Conservation (phyloP, 805 yeast genomes). For the Candida germanica region DNA sequence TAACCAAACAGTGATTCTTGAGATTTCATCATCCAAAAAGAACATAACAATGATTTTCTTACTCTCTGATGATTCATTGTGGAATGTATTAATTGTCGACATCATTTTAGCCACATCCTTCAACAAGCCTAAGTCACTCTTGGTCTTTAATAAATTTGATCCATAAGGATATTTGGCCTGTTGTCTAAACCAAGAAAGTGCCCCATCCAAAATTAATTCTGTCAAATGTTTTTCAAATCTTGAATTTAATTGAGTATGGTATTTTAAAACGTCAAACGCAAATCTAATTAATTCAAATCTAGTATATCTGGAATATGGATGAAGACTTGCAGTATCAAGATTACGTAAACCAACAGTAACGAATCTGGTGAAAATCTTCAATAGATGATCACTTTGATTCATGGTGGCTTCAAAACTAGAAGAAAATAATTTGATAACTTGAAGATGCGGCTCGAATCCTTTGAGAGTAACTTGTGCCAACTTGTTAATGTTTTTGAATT, state of each 20-base stretch:
- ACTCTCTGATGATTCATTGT: slow-evolving; percentile 30
- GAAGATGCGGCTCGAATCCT: slow-evolving; percentile 63
- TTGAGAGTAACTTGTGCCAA: slow-evolving; percentile 48
- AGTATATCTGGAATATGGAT: slow-evolving; percentile 74
- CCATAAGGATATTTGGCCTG: slow-evolving; percentile 78
- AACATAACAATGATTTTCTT: slow-evolving; percentile 56
- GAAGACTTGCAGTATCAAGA: slow-evolving; percentile 62
- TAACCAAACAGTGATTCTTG: slow-evolving; percentile 74
- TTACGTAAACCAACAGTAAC: slow-evolving; percentile 53
- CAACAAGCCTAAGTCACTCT: slow-evolving; percentile 63
- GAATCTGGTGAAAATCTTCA: slow-evolving; percentile 65
- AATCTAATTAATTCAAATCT: slow-evolving; percentile 73
- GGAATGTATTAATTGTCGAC: slow-evolving; percentile 19
- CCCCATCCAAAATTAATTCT: slow-evolving; percentile 56
- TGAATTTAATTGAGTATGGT: slow-evolving; percentile 51
- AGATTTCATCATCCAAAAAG: slow-evolving; percentile 74
- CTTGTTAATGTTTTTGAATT: slow-evolving; percentile 54
- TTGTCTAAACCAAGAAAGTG: slow-evolving; percentile 74
- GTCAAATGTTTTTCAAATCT: slow-evolving; percentile 46
- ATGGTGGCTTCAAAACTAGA: slow-evolving; percentile 79
- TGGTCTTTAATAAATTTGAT: slow-evolving; percentile 66
- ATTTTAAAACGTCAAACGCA: slow-evolving; percentile 60
- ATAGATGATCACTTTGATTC: slow-evolving; percentile 65
- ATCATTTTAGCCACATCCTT: slow-evolving; percentile 45
- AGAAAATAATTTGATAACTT: slow-evolving; percentile 62